These are phyloP conservation scores for Lactarius akahatsu DNA, from an alignment of 768 basidiomycete genomes.

Conservation along the genomic window DNA sequence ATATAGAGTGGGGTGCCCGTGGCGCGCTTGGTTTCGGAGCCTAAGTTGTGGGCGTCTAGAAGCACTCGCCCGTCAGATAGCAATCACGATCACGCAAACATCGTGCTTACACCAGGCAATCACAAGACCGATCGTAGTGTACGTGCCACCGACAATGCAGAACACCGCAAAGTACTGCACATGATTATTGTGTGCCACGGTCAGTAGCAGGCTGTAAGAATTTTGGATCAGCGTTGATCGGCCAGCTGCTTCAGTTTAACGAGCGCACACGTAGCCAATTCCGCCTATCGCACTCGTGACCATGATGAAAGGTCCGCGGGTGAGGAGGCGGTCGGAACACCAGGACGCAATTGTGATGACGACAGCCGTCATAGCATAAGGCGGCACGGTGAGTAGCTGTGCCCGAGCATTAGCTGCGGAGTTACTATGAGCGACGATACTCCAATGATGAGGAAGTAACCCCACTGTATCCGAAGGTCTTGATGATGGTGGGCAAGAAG, in stretches of 20 bases:
- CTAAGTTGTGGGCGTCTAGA: constrained; percentile 71
- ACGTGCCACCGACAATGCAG: constrained; percentile 74
- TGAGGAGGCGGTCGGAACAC: constrained; percentile 65
- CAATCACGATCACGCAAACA: constrained; percentile 7
- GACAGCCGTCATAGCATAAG: constrained; percentile 69
- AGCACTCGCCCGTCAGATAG: constrained; percentile 8
- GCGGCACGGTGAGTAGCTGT: constrained; percentile 77
- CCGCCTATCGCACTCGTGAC: constrained; percentile 47
- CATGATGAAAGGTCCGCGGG: constrained; percentile 52
- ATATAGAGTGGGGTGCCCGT: constrained; percentile 77
- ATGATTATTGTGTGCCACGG: constrained; percentile 52
- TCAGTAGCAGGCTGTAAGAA: constrained; percentile 50
- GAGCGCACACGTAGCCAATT: constrained; percentile 61
- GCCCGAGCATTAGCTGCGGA: constrained; percentile 57
- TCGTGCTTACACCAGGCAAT: constrained; percentile 71
- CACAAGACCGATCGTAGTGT: constrained; percentile 69
- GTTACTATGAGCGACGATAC: constrained; percentile 17
- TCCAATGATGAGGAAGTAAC: constrained; percentile 17
- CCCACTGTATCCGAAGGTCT: constrained; percentile 70
- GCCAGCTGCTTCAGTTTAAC: background rate
- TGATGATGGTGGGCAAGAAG: constrained; percentile 81
- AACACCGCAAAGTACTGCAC: constrained; percentile 79
- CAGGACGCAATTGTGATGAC: constrained; percentile 60
- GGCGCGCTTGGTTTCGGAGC: constrained; percentile 75
- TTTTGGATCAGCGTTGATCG: constrained; percentile 1